These are phyloP conservation scores for Raphanus raphanistrum DNA, from an alignment of 345 rosid genomes.

Conservation along the genomic window DNA sequence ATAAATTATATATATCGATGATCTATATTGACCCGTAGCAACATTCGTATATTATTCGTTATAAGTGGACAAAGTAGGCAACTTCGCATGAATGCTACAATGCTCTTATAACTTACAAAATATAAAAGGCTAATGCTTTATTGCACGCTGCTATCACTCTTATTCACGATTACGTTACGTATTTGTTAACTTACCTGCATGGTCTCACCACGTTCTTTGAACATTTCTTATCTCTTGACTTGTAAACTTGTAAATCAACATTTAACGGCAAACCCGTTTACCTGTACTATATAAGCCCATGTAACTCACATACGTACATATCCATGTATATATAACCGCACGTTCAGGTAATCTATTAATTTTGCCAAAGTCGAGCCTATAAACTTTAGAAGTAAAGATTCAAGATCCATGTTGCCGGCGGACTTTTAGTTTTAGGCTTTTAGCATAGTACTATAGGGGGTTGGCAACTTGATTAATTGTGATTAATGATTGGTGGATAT, in stretches of 20 bases:
- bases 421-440: not conserved
- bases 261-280: not conserved
- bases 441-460: not conserved
- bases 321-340: not conserved
- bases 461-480: not conserved
- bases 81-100: conserved; percentile 27
- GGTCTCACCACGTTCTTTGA: conserved; percentile 35
- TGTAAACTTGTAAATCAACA: not conserved
- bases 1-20: not conserved
- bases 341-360: not conserved
- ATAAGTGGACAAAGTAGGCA: conserved; percentile 31
- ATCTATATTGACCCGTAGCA: conserved; percentile 24
- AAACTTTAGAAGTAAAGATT: not conserved
- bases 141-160: not conserved
- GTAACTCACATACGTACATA: not conserved
- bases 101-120: not conserved
- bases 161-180: conserved; percentile 22
- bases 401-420: conserved; percentile 11
- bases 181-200: conserved; percentile 20
- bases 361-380: not conserved
- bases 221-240: conserved; percentile 13
- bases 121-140: not conserved
- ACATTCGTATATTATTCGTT: not conserved
- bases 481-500: not conserved
- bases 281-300: not conserved